Conservation (phyloP, 192 early-diverging fungal species). For the Coemansia sp. region DNA sequence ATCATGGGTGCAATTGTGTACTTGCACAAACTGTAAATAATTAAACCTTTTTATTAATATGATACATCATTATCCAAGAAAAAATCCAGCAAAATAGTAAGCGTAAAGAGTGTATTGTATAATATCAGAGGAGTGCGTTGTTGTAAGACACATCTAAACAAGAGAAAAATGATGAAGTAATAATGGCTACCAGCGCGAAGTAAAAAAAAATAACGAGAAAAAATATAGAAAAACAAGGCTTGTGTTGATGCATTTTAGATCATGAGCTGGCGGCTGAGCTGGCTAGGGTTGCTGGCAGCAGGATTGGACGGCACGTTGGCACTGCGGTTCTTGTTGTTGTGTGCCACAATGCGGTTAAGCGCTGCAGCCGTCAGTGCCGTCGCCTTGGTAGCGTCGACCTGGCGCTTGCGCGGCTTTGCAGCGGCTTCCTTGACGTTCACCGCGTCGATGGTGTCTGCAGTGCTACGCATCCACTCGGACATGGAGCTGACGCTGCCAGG, state of each 20-base stretch:
- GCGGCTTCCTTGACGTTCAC: not conserved
- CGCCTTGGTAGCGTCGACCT: constrained; percentile 32
- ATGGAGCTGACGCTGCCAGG: not conserved
- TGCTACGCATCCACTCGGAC: constrained; percentile 7
- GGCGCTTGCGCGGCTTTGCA: constrained; percentile 4
- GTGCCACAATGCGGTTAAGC: constrained; percentile 45
- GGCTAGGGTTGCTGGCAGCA: constrained; percentile 5
- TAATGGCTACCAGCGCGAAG: no score
- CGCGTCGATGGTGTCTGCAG: not conserved
- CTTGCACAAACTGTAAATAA: no score
- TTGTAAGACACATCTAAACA: not conserved
- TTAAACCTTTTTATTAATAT: no score
- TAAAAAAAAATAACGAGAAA: not conserved
- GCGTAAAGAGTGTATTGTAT: no score
- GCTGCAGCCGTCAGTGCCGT: constrained; percentile 44
- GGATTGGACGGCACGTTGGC: constrained; percentile 9
- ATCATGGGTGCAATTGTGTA: no score
- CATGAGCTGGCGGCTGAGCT: constrained; percentile 26
- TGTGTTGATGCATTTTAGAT: constrained; percentile 7
- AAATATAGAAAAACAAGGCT: not conserved
- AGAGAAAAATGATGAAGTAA: not conserved
- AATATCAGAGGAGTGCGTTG: no score
- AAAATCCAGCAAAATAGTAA: no score
- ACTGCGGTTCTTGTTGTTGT: constrained; percentile 37
- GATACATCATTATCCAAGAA: no score